A percentile compares a stretch with the other conserved stretches of the same genome.
These are phyloP conservation scores for Perilla frutescens DNA, from an alignment of 257 asterid species.

Conservation along the genomic window DNA sequence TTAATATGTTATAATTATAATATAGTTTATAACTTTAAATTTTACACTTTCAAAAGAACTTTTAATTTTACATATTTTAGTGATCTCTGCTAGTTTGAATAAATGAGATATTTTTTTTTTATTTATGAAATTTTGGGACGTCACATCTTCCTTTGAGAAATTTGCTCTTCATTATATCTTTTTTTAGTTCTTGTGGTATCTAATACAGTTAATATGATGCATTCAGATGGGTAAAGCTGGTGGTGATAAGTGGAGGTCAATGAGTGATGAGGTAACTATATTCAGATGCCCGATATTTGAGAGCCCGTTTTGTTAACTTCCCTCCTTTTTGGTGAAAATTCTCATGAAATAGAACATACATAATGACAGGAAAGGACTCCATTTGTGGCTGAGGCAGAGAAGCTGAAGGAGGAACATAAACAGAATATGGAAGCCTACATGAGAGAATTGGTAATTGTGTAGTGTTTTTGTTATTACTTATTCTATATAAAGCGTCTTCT, in stretches of 20 bases:
- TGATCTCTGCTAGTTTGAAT: no score
- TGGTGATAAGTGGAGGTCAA: neutral
- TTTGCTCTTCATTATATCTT: neutral
- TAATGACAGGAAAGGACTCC: constrained; percentile 60
- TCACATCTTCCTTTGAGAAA: no score
- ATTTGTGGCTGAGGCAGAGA: constrained; percentile 45
- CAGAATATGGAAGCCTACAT: constrained; percentile 55
- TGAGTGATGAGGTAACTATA: constrained; percentile 21
- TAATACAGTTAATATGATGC: neutral
- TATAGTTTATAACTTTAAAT: no score
- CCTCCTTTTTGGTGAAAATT: neutral
- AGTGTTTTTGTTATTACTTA: neutral
- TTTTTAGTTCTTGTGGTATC: neutral
- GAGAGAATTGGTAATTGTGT: constrained; percentile 49
- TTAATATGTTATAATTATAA: no score
- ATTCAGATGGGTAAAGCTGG: constrained; percentile 2
- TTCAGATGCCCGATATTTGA: no score
- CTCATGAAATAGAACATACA: neutral
- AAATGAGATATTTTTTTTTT: no score
- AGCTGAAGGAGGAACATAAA: constrained; percentile 57
- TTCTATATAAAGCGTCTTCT: no score
- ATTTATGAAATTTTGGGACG: no score
- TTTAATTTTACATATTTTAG: no score
- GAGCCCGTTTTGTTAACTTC: no score
- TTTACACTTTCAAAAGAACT: no score